Evolutionary conservation across 2,329 filamentous ascomycete genomes (phyloP).

Genomic region (Fusarium succisae): DNA sequence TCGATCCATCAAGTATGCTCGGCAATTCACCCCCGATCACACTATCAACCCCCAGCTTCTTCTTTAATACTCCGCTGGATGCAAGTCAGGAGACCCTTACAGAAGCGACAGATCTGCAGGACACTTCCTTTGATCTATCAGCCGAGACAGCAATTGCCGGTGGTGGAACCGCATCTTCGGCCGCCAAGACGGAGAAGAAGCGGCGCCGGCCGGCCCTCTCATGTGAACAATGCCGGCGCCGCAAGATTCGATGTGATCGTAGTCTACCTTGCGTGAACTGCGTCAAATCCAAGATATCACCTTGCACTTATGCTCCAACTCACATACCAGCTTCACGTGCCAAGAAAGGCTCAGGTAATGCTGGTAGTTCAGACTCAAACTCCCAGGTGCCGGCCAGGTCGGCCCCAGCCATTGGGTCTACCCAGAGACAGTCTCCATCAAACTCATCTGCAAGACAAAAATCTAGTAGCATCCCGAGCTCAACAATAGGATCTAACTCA

Average conservation of each 20-base stretch:
- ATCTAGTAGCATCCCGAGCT: slow-evolving; percentile 41
- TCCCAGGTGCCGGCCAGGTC: slow-evolving; percentile 35
- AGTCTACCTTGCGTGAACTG: slow-evolving; percentile 68
- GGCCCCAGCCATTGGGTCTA: slow-evolving; percentile 12
- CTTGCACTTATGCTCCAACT: slow-evolving; percentile 61
- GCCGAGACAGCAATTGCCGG: background rate
- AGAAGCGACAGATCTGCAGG: background rate
- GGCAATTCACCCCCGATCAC: slow-evolving; percentile 11
- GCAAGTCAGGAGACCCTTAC: slow-evolving; percentile 3
- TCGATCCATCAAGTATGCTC: slow-evolving; percentile 3
- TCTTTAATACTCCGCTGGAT: slow-evolving; percentile 22
- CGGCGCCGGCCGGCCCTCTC: slow-evolving; percentile 56
- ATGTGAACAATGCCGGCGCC: slow-evolving; percentile 65
- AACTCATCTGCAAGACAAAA: background rate
- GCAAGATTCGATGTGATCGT: slow-evolving; percentile 71
- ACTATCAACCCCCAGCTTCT: slow-evolving; percentile 24
- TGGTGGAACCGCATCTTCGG: slow-evolving; percentile 14
- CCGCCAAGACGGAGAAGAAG: slow-evolving; percentile 47
- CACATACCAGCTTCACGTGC: slow-evolving; percentile 45
- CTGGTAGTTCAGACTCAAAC: background rate
- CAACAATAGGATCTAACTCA: slow-evolving; percentile 40
- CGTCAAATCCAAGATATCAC: slow-evolving; percentile 61
- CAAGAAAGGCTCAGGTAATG: slow-evolving; percentile 27
- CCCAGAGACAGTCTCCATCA: slow-evolving; percentile 2
- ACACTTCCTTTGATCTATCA: background rate